Conservation (phyloP, 163 green algal species). For the Chlorella variabilis region DNA sequence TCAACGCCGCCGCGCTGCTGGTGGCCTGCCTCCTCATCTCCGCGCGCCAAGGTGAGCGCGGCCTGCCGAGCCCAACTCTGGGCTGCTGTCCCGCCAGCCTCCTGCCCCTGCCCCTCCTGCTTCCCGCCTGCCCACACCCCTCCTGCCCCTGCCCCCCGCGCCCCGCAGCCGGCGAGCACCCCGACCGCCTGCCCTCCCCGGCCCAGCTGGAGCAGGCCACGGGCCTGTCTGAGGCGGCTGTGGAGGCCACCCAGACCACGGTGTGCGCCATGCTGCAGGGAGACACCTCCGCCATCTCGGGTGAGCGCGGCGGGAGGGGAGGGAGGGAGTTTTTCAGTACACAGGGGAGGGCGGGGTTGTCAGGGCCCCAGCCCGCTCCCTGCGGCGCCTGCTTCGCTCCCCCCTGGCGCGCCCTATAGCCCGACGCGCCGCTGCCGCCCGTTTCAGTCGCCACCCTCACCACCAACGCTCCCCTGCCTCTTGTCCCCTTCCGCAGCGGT, state of each 20-base stretch:
- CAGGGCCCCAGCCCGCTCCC: too few species aligned
- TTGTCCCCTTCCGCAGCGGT: slow-evolving; percentile 12
- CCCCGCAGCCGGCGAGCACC: slow-evolving; percentile 39
- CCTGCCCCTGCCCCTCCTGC: not conserved
- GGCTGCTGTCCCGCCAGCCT: slow-evolving; percentile 7
- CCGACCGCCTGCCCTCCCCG: slow-evolving; percentile 38
- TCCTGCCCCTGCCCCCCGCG: not conserved
- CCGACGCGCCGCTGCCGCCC: too few species aligned
- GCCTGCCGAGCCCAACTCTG: not conserved
- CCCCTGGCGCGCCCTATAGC: too few species aligned
- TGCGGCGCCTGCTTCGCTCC: too few species aligned
- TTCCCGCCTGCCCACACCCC: not conserved
- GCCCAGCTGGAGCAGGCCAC: slow-evolving; percentile 41
- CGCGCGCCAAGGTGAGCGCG: slow-evolving; percentile 48
- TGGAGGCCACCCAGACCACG: slow-evolving; percentile 48
- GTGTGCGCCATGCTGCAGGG: slow-evolving; percentile 48
- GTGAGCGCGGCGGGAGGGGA: slow-evolving; percentile 8
- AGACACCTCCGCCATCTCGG: slow-evolving; percentile 55
- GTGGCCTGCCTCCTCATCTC: slow-evolving; percentile 66
- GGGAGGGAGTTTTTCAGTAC: not conserved
- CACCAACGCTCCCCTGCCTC: not conserved
- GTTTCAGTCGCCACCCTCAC: too few species aligned
- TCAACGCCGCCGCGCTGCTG: slow-evolving; percentile 55
- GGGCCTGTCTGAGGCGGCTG: slow-evolving; percentile 32
- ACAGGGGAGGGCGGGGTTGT: too few species aligned